Evolutionary conservation across 345 rosid species (phyloP).

Genomic region (Psidium friedrichsthalianum): DNA sequence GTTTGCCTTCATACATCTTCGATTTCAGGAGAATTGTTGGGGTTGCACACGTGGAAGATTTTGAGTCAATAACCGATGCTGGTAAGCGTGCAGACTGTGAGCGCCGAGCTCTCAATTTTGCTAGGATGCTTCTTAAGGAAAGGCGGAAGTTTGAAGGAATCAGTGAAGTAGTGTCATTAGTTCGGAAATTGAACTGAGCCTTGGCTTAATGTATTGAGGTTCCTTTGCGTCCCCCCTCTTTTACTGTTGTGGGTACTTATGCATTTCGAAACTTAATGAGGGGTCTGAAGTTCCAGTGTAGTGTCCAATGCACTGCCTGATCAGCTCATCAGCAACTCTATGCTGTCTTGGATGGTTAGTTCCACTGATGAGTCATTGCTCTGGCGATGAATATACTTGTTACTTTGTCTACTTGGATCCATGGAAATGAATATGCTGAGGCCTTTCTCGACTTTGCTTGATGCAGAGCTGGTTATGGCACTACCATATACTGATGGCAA

Average conservation of each 20-base stretch:
- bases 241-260: not conserved
- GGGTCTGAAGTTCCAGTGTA: not conserved
- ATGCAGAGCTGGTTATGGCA: not conserved
- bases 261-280: not conserved
- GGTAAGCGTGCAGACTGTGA: slow-evolving; percentile 60
- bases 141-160: slow-evolving; percentile 63
- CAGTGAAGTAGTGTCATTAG: slow-evolving; percentile 51
- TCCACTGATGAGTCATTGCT: not conserved
- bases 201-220: not conserved
- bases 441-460: not conserved
- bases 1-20: not conserved
- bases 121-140: slow-evolving; percentile 60
- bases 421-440: not conserved
- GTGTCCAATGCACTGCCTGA: not conserved
- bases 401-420: not conserved
- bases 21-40: slow-evolving; percentile 78
- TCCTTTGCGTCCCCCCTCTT: not conserved
- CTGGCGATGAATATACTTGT: not conserved
- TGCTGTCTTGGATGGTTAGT: not conserved
- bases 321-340: not conserved
- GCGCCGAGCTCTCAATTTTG: slow-evolving; percentile 57
- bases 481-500: not conserved
- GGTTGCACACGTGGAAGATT: slow-evolving; percentile 94
- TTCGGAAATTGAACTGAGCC: slow-evolving; percentile 13
- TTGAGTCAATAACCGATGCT: slow-evolving; percentile 67